Conservation (phyloP, 1,284 basidiomycete genomes). For the Malassezia dermatis region DNA sequence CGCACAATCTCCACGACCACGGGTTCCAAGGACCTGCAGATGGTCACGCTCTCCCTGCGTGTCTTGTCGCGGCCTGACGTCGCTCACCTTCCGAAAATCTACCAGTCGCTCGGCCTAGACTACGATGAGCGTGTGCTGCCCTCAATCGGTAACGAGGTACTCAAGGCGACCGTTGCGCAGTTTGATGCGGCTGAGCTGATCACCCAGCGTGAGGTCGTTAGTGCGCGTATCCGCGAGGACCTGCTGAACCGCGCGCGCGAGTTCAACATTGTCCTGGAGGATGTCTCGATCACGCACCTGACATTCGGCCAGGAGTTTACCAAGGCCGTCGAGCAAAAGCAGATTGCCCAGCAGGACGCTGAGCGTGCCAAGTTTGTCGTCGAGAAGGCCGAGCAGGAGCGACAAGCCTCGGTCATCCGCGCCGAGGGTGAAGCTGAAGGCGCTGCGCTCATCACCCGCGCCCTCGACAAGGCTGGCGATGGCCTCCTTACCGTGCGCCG, state of each 20-base stretch:
- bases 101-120: constrained; percentile 84
- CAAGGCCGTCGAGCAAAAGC: constrained; percentile 90
- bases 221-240: constrained; percentile 85
- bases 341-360: constrained; percentile 83
- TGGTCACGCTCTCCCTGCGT: constrained; percentile 82
- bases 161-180: constrained; percentile 91
- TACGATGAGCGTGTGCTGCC: constrained; percentile 83
- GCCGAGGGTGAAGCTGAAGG: constrained; percentile 98
- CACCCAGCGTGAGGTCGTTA: constrained; percentile 60
- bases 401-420: constrained; percentile 92
- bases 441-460: constrained; percentile 66
- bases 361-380: constrained; percentile 98
- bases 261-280: constrained; percentile 90
- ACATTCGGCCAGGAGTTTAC: constrained; percentile 56
- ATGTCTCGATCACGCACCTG: constrained; percentile 76
- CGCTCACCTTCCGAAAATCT: constrained; percentile 78
- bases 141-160: constrained; percentile 80
- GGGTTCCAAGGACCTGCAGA: constrained; percentile 89
- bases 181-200: constrained; percentile 96
- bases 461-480: constrained; percentile 88
- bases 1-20: constrained; percentile 93
- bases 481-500: constrained; percentile 89
- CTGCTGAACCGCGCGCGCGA: constrained; percentile 84
- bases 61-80: constrained; percentile 89
- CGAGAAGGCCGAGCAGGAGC: constrained; percentile 91